Percentiles rank a stretch among this genome's conserved stretches.
phyloP scores from a whole-genome alignment of 352 stramenopile genomes.

The Phytopythium cucurbitacearum region DNA sequence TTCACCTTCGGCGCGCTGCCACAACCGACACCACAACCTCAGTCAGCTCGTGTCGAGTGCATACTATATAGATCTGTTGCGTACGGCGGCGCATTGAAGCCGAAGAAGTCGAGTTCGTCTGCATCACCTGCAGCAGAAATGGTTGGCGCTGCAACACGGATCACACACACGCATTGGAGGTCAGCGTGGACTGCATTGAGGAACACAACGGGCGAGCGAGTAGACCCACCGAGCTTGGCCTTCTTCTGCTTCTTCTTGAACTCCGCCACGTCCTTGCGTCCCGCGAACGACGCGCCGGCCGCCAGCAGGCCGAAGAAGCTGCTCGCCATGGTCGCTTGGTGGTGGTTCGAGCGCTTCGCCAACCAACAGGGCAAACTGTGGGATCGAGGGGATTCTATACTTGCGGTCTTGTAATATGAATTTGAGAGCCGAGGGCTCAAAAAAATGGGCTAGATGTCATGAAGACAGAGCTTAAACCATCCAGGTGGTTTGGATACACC shows the following conservation, averaged over 20 bases:
- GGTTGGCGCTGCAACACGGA: neutral
- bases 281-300: slow-evolving; percentile 65
- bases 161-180: neutral
- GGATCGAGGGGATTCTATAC: too few species aligned
- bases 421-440: slow-evolving; percentile 9
- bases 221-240: slow-evolving; percentile 14
- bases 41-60: neutral
- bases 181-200: neutral
- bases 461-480: slow-evolving; percentile 85
- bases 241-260: slow-evolving; percentile 42
- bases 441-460: slow-evolving; percentile 77
- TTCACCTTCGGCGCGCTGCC: slow-evolving; percentile 7
- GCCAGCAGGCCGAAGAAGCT: slow-evolving; percentile 71
- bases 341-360: neutral
- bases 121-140: slow-evolving; percentile 8
- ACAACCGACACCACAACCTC: neutral
- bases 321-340: slow-evolving; percentile 36
- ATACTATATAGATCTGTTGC: neutral
- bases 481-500: slow-evolving; percentile 67
- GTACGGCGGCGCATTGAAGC: slow-evolving; percentile 44
- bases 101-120: slow-evolving; percentile 79
- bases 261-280: slow-evolving; percentile 47
- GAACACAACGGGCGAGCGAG: neutral
- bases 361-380: too few species aligned
- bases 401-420: too few species aligned